These are phyloP conservation scores for Pseudogymnoascus sp. DNA, from an alignment of 2,329 filamentous ascomycete species.

Conservation along the genomic window DNA sequence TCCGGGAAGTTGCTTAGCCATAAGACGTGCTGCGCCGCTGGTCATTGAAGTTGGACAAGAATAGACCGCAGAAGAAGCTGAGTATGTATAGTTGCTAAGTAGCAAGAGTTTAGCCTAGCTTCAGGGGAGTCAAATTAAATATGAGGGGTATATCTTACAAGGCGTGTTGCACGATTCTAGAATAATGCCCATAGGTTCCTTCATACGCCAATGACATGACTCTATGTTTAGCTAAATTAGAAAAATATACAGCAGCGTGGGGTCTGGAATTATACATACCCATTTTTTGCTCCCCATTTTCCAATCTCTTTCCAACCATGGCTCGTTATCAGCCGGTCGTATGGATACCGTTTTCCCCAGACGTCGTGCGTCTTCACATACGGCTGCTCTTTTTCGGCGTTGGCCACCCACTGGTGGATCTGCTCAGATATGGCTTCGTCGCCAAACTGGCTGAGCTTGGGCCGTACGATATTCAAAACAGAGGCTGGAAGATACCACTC, in stretches of 20 bases:
- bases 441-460: conserved; percentile 8
- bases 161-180: conserved; percentile 35
- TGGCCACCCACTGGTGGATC: conserved; percentile 6
- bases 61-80: conserved; percentile 36
- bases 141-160: conserved; percentile 19
- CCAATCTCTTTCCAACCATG: conserved; percentile 12
- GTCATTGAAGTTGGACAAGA: conserved; percentile 45
- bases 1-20: conserved; percentile 16
- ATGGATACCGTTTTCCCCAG: conserved; percentile 8
- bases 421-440: conserved; percentile 10
- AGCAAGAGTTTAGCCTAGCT: conserved; percentile 5
- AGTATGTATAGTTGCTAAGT: conserved; percentile 36
- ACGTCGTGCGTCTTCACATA: conserved; percentile 11
- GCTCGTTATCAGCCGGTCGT: conserved; percentile 9
- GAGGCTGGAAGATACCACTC: conserved; percentile 3
- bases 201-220: conserved; percentile 37
- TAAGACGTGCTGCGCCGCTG: conserved; percentile 31
- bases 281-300: conserved; percentile 10
- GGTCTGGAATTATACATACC: background rate
- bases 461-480: background rate
- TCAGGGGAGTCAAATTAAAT: background rate
- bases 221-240: background rate
- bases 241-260: background rate
- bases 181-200: conserved; percentile 28
- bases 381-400: conserved; percentile 11